A percentile compares a stretch with the other conserved stretches of the same genome.
These are phyloP conservation scores for Penicillium sp. DNA, from an alignment of 2,329 filamentous ascomycete genomes.

Conservation along the genomic window DNA sequence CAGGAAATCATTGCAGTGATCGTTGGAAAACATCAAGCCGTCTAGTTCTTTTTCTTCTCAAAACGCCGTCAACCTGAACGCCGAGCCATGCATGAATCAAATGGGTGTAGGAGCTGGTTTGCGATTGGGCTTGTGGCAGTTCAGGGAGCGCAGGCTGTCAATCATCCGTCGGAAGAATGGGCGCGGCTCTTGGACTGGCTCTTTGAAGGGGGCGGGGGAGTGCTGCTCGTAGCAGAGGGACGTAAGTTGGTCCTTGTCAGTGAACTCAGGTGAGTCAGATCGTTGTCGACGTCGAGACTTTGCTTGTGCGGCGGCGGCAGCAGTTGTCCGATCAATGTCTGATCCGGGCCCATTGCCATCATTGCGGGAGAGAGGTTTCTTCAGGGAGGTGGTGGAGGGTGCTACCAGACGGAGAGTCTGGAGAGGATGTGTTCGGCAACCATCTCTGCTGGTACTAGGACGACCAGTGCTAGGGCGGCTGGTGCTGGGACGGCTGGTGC, in stretches of 20 bases:
- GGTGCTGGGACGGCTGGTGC: conserved; percentile 18
- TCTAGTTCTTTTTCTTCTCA: conserved; percentile 1
- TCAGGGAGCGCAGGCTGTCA: conserved; percentile 19
- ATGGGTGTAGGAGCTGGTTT: conserved; percentile 12
- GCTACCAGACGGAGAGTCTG: conserved; percentile 35
- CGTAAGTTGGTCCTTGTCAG: conserved; percentile 27
- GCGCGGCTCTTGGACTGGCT: conserved; percentile 7
- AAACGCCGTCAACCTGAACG: conserved; percentile 15
- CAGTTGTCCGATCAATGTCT: conserved; percentile 32
- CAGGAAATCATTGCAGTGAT: conserved; percentile 14
- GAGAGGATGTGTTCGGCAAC: conserved; percentile 20
- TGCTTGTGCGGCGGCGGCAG: conserved; percentile 35
- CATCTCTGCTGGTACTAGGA: conserved; percentile 23
- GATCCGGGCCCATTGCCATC: conserved; percentile 22
- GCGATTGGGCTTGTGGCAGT: conserved; percentile 19
- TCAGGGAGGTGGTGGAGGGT: conserved; percentile 33
- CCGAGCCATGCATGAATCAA: conserved; percentile 9
- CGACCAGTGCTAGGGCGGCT: conserved; percentile 16
- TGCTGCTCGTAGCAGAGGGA: conserved; percentile 31
- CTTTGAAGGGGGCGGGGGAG: conserved; percentile 20
- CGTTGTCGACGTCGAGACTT: conserved; percentile 31
- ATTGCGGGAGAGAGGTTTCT: conserved; percentile 24
- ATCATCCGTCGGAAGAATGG: conserved; percentile 20
- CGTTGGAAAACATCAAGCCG: conserved; percentile 6
- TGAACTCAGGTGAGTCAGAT: conserved; percentile 25